phyloP scores from a whole-genome alignment of 2,329 filamentous ascomycete species.

The Cryphonectria parasitica region DNA sequence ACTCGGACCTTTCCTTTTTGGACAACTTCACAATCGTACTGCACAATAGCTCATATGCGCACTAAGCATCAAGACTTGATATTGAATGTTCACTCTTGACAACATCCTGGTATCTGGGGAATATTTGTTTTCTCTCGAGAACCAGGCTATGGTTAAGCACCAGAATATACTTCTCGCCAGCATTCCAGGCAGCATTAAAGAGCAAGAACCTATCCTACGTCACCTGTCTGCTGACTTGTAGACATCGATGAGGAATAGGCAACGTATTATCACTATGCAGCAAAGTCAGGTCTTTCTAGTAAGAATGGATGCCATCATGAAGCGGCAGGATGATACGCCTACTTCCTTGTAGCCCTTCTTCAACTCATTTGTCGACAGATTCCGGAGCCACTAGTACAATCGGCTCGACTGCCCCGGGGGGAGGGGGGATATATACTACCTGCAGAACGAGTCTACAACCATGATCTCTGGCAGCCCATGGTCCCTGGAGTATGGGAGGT shows the following conservation, averaged over 20 bases:
- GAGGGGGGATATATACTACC: slow-evolving; percentile 40
- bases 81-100: not conserved
- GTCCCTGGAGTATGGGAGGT: slow-evolving; percentile 41
- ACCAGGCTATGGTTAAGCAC: not conserved
- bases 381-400: too few relatives aligned
- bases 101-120: not conserved
- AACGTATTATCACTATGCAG: too few relatives aligned
- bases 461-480: slow-evolving; percentile 43
- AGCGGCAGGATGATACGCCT: slow-evolving; percentile 1
- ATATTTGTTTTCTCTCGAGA: not conserved
- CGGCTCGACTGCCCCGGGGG: slow-evolving; percentile 34
- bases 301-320: slow-evolving; percentile 14
- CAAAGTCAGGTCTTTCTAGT: not conserved
- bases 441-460: slow-evolving; percentile 36
- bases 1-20: not conserved
- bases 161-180: not conserved
- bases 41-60: not conserved
- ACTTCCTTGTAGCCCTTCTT: not conserved
- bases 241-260: not conserved
- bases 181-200: not conserved
- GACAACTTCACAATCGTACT: not conserved
- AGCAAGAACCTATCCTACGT: not conserved
- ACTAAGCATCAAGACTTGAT: too few relatives aligned
- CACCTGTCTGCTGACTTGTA: not conserved
- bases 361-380: too few relatives aligned